phyloP scores from a whole-genome alignment of 2,329 filamentous ascomycete species.

The Pochonia chlamydosporia region DNA sequence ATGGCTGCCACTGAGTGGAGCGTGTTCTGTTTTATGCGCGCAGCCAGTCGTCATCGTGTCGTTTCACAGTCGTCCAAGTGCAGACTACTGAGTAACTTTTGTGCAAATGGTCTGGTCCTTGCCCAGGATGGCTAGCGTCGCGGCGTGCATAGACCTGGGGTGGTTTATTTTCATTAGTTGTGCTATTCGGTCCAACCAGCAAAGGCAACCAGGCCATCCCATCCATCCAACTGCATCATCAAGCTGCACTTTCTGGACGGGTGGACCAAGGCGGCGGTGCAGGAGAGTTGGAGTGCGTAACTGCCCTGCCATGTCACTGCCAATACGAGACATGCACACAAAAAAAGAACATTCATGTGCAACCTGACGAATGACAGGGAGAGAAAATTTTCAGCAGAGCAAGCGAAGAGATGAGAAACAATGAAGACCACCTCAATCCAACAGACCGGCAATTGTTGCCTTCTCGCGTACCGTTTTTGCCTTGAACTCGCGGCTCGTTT shows the following conservation, averaged over 20 bases:
- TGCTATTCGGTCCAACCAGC: too few relatives aligned
- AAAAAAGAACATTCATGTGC: constrained; percentile 2
- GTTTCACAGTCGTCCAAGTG: constrained; percentile 4
- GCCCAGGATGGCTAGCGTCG: constrained; percentile 4
- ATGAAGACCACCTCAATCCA: not conserved
- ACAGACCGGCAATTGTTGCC: not conserved
- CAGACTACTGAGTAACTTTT: constrained; percentile 1
- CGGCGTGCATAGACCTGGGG: constrained; percentile 5
- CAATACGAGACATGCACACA: constrained; percentile 5
- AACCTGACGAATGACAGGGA: not conserved
- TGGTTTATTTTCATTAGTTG: not conserved
- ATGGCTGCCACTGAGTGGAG: not conserved
- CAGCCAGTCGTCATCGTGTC: constrained; percentile 6
- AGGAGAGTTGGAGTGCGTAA: not conserved
- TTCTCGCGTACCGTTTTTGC: not conserved
- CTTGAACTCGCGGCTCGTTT: not conserved
- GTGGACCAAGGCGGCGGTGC: constrained; percentile 3
- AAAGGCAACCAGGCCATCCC: too few relatives aligned
- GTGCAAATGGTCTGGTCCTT: constrained; percentile 2
- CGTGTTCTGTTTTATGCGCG: constrained; percentile 5
- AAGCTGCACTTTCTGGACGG: not conserved
- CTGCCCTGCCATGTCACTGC: not conserved
- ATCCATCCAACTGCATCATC: constrained; percentile 1
- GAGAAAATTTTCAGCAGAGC: not conserved
- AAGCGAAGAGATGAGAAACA: not conserved